These are phyloP conservation scores for Aspergillus texensis DNA, from an alignment of 2,329 filamentous ascomycete genomes.

Conservation along the genomic window DNA sequence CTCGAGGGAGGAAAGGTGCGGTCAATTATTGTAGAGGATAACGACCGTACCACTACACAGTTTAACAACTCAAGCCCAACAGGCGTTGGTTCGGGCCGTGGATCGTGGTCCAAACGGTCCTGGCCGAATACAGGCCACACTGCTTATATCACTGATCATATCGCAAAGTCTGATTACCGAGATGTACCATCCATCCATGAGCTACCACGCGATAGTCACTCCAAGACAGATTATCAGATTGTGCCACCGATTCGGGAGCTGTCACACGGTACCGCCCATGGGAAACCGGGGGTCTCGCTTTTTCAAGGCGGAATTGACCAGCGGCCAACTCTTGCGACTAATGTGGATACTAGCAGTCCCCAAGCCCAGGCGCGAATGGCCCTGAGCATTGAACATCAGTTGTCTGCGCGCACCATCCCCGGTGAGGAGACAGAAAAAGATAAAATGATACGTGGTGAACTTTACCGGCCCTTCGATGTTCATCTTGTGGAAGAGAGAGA, in stretches of 20 bases:
- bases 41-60: conserved; percentile 39
- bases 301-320: conserved; percentile 42
- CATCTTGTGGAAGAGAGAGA: conserved; percentile 83
- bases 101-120: conserved; percentile 44
- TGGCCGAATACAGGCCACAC: conserved; percentile 43
- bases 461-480: conserved; percentile 78
- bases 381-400: conserved; percentile 45
- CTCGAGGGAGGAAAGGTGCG: conserved; percentile 50
- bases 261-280: conserved; percentile 34
- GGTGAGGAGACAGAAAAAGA: conserved; percentile 72
- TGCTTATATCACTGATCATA: conserved; percentile 40
- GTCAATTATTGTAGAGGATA: conserved; percentile 51
- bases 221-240: conserved; percentile 44
- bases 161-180: conserved; percentile 43
- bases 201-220: conserved; percentile 39
- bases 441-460: conserved; percentile 80
- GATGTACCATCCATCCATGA: conserved; percentile 46
- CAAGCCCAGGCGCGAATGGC: conserved; percentile 48
- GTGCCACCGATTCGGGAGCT: conserved; percentile 46
- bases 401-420: conserved; percentile 42
- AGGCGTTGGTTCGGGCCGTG: conserved; percentile 33
- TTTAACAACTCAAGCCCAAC: conserved; percentile 47
- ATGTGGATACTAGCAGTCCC: conserved; percentile 43
- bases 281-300: conserved; percentile 40
- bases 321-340: conserved; percentile 36